A percentile compares a stretch with the other conserved stretches of the same genome.
Evolutionary conservation across 129 eudicot species (phyloP).

Genomic region (Cynara cardunculus): DNA sequence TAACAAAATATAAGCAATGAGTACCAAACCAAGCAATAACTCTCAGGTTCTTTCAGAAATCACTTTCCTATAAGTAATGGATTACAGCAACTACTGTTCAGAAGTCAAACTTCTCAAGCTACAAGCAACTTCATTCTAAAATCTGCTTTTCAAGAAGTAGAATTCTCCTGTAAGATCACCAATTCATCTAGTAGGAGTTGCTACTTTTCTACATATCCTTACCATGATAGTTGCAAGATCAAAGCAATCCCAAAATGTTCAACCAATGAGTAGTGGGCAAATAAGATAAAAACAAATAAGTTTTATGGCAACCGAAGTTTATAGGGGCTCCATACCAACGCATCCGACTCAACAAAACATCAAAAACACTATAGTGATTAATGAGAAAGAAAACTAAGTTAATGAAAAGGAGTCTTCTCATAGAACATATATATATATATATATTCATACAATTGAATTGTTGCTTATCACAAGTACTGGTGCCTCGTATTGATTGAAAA

Average conservation of each 20-base stretch:
- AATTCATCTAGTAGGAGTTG: not conserved
- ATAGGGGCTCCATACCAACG: not conserved
- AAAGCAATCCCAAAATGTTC: not conserved
- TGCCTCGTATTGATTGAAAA: not conserved
- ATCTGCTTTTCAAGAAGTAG: not conserved
- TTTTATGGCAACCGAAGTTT: not conserved
- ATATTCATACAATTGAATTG: not conserved
- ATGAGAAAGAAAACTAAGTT: not conserved
- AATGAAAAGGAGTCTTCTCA: not conserved
- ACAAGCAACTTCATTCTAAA: not conserved
- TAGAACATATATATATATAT: not conserved
- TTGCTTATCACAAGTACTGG: not conserved
- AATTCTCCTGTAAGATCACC: not conserved
- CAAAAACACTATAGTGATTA: not conserved
- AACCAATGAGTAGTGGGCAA: not conserved
- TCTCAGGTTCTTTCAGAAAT: not conserved
- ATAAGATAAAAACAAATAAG: not conserved
- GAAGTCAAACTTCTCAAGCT: not conserved
- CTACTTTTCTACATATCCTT: not conserved
- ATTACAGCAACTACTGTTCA: not conserved
- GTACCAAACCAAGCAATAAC: not conserved
- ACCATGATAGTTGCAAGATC: not conserved
- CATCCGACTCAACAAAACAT: not conserved
- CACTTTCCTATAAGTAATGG: not conserved
- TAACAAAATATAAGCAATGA: not conserved